These are phyloP conservation scores for Paramecium caudatum DNA, from an alignment of 73 alveolate genomes.

Conservation along the genomic window DNA sequence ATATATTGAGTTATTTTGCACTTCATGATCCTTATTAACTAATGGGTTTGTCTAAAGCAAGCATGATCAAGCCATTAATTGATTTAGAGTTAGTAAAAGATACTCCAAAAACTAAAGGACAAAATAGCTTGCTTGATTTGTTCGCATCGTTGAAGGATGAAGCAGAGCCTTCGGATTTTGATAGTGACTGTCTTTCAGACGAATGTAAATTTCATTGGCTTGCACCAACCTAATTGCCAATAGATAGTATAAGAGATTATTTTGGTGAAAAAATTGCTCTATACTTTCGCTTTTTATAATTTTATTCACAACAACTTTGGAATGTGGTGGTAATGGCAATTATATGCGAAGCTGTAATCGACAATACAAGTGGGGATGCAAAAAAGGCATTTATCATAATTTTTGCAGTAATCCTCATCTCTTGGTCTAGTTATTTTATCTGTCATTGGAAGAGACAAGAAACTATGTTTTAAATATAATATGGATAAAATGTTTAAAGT, in stretches of 20 bases:
- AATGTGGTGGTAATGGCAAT: slow-evolving; percentile 57
- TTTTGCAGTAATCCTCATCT: slow-evolving; percentile 62
- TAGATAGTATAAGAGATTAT: slow-evolving; percentile 74
- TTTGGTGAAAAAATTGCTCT: slow-evolving; percentile 74
- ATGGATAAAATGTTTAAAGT: slow-evolving; percentile 14
- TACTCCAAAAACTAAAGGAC: background rate
- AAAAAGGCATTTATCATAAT: slow-evolving; percentile 53
- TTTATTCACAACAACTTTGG: slow-evolving; percentile 46
- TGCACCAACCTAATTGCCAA: slow-evolving; percentile 65
- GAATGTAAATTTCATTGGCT: slow-evolving; percentile 51
- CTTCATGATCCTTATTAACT: slow-evolving; percentile 75
- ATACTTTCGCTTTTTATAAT: slow-evolving; percentile 63
- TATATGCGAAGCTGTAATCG: slow-evolving; percentile 50
- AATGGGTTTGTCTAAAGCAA: slow-evolving; percentile 61
- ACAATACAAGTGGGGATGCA: slow-evolving; percentile 60
- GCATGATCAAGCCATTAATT: slow-evolving; percentile 60
- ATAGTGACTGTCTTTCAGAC: slow-evolving; percentile 64
- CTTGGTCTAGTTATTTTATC: slow-evolving; percentile 71
- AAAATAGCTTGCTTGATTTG: slow-evolving; percentile 47
- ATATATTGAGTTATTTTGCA: slow-evolving; percentile 53
- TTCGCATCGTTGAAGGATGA: slow-evolving; percentile 70
- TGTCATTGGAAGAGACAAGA: slow-evolving; percentile 71
- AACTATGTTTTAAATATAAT: slow-evolving; percentile 68
- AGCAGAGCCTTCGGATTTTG: slow-evolving; percentile 76
- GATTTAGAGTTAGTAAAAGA: slow-evolving; percentile 58